phyloP scores from a whole-genome alignment of 2,329 filamentous ascomycete species.

The Daldinia sp. region DNA sequence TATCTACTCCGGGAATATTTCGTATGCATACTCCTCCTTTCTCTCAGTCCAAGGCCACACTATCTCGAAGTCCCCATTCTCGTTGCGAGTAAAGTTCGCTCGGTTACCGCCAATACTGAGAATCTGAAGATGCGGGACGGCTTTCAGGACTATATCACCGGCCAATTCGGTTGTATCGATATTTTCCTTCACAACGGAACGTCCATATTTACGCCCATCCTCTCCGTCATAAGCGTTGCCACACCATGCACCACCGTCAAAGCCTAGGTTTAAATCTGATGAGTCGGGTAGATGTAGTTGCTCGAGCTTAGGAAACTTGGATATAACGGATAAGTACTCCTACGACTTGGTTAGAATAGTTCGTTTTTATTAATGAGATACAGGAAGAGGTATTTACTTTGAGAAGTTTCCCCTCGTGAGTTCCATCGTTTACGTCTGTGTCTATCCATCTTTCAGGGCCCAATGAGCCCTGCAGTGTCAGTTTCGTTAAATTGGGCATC shows the following conservation, averaged over 20 bases:
- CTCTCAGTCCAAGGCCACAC: neutral
- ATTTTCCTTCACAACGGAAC: neutral
- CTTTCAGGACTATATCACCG: neutral
- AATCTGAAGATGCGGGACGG: neutral
- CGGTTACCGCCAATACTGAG: neutral
- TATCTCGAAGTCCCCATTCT: neutral
- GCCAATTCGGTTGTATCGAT: neutral
- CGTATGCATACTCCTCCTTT: neutral
- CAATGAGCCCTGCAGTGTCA: neutral
- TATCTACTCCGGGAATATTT: neutral
- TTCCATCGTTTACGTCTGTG: neutral
- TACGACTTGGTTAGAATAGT: neutral
- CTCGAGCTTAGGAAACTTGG: neutral
- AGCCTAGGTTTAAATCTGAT: neutral
- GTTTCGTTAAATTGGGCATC: neutral
- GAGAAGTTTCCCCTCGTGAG: neutral
- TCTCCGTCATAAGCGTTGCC: neutral
- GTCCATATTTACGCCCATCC: neutral
- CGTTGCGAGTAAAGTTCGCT: neutral
- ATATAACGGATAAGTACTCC: neutral
- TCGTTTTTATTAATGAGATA: neutral
- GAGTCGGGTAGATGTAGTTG: neutral
- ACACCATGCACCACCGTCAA: neutral
- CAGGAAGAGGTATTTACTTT: neutral
- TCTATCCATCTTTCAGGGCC: neutral